Base-by-base conservation (phyloP, 78 protist genomes). In the Dictyostelium brefeldianum region DNA sequence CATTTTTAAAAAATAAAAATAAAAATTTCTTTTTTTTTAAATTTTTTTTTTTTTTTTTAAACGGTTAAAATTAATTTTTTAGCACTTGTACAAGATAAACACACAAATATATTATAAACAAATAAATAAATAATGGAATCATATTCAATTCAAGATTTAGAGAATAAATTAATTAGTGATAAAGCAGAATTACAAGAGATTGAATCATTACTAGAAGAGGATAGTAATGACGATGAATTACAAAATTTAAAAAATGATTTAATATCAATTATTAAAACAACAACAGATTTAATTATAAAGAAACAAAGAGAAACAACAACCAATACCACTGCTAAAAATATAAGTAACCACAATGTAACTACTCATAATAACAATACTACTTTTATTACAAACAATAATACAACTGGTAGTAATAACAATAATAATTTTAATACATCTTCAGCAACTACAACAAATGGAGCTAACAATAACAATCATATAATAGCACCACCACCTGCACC, bases 181-280 rank as follows among this genome's bases (percentile, higher is more conserved):
- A 87, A 77, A 62, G 17, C 65, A 48, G 85, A 87, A 77, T 51
- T 87, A 77, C 83, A 48, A 64, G 92, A 87, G 18, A 64, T 87
- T 12, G 92, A 87, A 31, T 11, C 20, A 29, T 57, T 87, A 20
- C 31, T 87, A 64, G 92, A 87, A 64, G 92, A 77, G 56, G 92
- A 87, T 62, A 80, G 74, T 17, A 43, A 50, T 3, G 70, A 87
- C 64, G 84, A 74, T 46, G 92, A 87, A 75, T 29, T 87, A 62
- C 59, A 54, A 50, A 53, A 12, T 12, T 50, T 87, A 62, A 74
- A 87, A 64, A 57, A 56, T 31, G 92, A 87, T 27, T 77, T 87
- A 50, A 47, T 77, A 6, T 22, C 47, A 41, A 14, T 87, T 17
- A 87, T 87, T 3, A 87, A 77, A 47, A 51, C 48, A 41, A 41